Evolutionary conservation across 2,329 filamentous ascomycete species (phyloP), one percentile per base, ranked within the genome.

Genomic region (Aspergillus caelatus): DNA sequence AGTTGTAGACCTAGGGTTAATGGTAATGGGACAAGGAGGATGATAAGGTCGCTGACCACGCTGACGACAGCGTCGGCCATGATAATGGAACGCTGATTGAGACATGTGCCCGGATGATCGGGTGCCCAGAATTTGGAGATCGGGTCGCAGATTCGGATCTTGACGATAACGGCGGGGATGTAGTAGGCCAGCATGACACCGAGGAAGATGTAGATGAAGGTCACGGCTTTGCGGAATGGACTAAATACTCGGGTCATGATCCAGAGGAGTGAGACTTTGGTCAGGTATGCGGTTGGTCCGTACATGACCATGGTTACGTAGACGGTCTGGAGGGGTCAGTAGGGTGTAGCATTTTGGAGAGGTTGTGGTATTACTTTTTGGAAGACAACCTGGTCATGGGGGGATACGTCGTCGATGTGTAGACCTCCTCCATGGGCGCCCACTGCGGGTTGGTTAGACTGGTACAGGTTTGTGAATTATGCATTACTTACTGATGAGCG

Each of bases 11-110:
- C 70, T 68, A 79, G 73, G 2, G 83, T 78, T 9, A 80, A 79
- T 14, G 79, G 78, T 21, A 86, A 79, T 2, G 84, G 85, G 3
- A 87, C 72, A 1, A 84, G 62, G 12, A 85, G 81, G 26, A 85
- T 78, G 11, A 82, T 75, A 57, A 88, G 80, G 71, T 89, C 86
- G 32, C 85, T 87, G 56, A 83, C 72, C 30, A 87, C 86, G 72
- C 88, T 88, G 68, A 88, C 81, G 41, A 86, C 82, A 7, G 86
- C 85, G 46, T 87, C 79, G 14, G 81, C 80, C 36, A 85, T 77
- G 32, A 86, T 79, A 39, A 86, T 83, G 0, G 76, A 75, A 0
- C 63, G 61, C 58, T 75, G 66, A 54, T 75, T 56, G 36, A 75
- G 67, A 34, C 74, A 75, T 5, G 65, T 63, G 14, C 73, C 73